Conservation (phyloP, 257 asterid genomes). For the Solanum gracilifrons region DNA sequence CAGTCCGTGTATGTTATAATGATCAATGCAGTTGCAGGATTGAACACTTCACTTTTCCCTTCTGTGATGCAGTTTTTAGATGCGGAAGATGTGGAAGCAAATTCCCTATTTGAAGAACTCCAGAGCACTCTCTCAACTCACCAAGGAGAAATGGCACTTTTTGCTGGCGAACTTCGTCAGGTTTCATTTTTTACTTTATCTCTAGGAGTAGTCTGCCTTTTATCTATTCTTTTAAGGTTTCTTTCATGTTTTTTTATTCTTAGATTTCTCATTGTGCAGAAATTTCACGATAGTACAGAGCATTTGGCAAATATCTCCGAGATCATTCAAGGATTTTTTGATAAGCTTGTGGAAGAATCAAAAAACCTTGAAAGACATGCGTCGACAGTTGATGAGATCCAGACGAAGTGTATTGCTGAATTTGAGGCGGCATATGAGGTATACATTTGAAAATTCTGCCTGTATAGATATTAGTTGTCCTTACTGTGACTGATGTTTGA, state of each 20-base stretch:
- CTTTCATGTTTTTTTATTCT: neutral
- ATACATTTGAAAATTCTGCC: neutral
- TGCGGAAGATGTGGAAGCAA: conserved; percentile 41
- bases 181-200: conserved; percentile 17
- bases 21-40: neutral
- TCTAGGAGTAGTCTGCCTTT: neutral
- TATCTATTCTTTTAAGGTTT: neutral
- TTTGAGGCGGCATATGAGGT: conserved; percentile 73
- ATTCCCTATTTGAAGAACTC: conserved; percentile 51
- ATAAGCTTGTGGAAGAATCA: conserved; percentile 32
- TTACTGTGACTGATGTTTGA: conserved; percentile 4
- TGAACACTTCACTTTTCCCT: neutral
- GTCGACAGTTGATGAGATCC: conserved; percentile 30
- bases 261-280: conserved; percentile 20
- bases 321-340: conserved; percentile 22
- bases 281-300: conserved; percentile 27
- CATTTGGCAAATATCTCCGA: conserved; percentile 31
- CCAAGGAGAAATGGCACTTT: conserved; percentile 55
- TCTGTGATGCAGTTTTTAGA: conserved; percentile 40
- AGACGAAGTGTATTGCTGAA: conserved; percentile 43
- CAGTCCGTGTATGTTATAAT: neutral
- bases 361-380: conserved; percentile 31
- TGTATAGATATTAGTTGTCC: neutral
- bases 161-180: conserved; percentile 78
- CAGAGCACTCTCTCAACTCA: conserved; percentile 45